These are phyloP conservation scores for Ophiostoma fasciatum DNA, from an alignment of 2,329 filamentous ascomycete species.

Conservation along the genomic window DNA sequence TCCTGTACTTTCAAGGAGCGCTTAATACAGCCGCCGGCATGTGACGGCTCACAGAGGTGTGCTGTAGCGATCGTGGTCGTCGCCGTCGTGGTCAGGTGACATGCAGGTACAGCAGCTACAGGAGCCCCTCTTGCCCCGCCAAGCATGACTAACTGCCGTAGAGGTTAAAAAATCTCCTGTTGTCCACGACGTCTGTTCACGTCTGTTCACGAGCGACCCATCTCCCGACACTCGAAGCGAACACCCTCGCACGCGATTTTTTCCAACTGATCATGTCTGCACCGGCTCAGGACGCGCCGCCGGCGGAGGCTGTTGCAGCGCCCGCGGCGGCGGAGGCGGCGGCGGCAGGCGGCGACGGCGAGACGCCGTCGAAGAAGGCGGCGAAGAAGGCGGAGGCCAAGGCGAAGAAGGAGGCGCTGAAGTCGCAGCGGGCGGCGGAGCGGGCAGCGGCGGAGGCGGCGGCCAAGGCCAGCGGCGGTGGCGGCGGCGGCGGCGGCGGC, in stretches of 20 bases:
- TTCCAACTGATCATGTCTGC: too few species aligned
- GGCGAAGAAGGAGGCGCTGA: slow-evolving; percentile 76
- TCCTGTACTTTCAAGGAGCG: too few species aligned
- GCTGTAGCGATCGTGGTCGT: too few species aligned
- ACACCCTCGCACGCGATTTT: too few species aligned
- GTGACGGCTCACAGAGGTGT: too few species aligned
- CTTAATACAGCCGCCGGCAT: too few species aligned
- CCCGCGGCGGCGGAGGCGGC: background rate
- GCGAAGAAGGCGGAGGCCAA: slow-evolving; percentile 75
- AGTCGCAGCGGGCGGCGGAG: slow-evolving; percentile 58
- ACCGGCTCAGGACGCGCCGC: background rate
- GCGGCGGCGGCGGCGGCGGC: slow-evolving; percentile 42
- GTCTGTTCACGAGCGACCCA: background rate
- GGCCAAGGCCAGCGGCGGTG: slow-evolving; percentile 47
- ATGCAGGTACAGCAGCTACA: too few species aligned
- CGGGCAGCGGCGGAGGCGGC: slow-evolving; percentile 48
- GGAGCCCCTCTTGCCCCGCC: too few species aligned
- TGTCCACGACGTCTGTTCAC: background rate
- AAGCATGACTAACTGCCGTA: too few species aligned
- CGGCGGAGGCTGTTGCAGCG: background rate
- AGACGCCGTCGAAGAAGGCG: slow-evolving; percentile 53
- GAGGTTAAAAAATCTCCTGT: background rate
- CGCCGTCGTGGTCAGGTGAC: too few species aligned
- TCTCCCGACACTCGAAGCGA: too few species aligned
- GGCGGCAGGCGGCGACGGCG: slow-evolving; percentile 27